These are phyloP conservation scores for Fusarium setosum DNA, from an alignment of 2,329 filamentous ascomycete genomes.

Conservation along the genomic window DNA sequence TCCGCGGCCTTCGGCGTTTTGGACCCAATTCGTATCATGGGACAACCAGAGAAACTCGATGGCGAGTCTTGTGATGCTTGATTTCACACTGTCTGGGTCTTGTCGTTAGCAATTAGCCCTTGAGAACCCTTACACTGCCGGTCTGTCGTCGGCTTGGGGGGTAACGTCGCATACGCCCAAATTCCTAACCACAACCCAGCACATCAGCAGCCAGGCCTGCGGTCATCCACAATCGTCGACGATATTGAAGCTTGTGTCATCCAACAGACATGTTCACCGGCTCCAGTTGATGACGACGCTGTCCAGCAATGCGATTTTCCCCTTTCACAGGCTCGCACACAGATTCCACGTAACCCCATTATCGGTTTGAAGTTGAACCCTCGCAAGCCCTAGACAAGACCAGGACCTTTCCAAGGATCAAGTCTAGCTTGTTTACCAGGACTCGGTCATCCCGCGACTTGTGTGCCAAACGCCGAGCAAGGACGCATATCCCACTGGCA, in stretches of 20 bases:
- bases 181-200: neutral
- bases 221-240: slow-evolving; percentile 4
- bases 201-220: too few relatives aligned
- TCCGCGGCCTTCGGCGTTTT: neutral
- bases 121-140: neutral
- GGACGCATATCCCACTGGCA: neutral
- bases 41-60: neutral
- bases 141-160: neutral
- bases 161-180: neutral
- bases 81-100: neutral
- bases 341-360: neutral
- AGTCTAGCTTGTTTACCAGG: too few relatives aligned
- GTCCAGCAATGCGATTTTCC: neutral
- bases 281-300: slow-evolving; percentile 14
- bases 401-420: too few relatives aligned
- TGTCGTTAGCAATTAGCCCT: slow-evolving; percentile 6
- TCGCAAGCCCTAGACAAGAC: too few relatives aligned
- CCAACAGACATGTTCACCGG: neutral
- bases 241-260: slow-evolving; percentile 11
- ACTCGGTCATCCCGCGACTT: neutral
- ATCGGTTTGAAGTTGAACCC: neutral
- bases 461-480: neutral
- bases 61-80: slow-evolving; percentile 1
- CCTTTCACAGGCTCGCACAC: neutral
- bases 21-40: neutral